Conservation (phyloP, 2,329 filamentous ascomycete species). For the Dothistroma septosporum region DNA sequence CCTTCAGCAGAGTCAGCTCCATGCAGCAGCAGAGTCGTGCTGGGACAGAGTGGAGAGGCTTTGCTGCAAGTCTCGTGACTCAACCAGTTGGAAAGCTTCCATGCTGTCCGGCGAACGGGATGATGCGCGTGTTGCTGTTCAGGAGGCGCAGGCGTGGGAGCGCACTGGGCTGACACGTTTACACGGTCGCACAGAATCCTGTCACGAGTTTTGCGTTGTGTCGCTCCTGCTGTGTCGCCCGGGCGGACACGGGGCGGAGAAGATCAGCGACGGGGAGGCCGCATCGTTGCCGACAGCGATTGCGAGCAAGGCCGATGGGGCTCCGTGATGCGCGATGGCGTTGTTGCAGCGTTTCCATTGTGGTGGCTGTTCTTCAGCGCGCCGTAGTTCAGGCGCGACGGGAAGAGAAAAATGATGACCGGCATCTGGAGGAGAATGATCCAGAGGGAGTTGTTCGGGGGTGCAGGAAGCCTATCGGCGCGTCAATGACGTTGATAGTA, state of each 20-base stretch:
- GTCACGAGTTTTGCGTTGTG: background rate
- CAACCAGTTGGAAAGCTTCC: background rate
- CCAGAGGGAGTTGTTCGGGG: background rate
- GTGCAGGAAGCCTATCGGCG: background rate
- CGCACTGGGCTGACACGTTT: background rate
- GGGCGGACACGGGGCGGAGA: too few species aligned
- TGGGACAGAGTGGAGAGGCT: background rate
- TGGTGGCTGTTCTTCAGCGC: background rate
- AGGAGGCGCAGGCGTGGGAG: background rate
- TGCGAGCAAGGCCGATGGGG: too few species aligned
- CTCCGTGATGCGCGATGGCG: too few species aligned
- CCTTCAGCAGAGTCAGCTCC: background rate
- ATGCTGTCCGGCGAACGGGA: background rate
- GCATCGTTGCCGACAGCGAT: background rate
- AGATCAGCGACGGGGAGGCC: too few species aligned
- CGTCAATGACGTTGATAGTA: background rate
- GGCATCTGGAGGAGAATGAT: background rate
- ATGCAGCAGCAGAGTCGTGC: background rate
- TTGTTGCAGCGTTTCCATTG: background rate
- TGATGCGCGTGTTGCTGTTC: conserved; percentile 1
- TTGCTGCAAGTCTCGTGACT: background rate
- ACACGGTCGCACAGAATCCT: too few species aligned
- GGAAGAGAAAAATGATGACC: background rate
- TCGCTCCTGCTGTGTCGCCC: too few species aligned
- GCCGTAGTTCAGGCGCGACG: background rate